Conservation (phyloP, 768 basidiomycete species). For the Serendipita vermifera region DNA sequence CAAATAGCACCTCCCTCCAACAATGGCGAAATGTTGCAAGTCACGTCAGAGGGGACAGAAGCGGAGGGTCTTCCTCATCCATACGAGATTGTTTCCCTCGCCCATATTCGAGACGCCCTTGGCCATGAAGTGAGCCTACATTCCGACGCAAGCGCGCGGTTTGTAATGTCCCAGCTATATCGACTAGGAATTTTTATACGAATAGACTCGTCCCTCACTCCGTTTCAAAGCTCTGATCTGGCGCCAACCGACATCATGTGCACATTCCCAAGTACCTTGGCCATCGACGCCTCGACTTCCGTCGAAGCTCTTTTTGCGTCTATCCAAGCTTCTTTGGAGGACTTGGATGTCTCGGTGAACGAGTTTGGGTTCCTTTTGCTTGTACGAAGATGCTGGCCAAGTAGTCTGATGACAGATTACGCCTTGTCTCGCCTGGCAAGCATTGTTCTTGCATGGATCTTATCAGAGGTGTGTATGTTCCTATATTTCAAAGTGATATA, state of each 20-base stretch:
- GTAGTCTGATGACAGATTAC: slow-evolving; percentile 57
- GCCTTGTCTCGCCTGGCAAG: slow-evolving; percentile 47
- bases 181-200: slow-evolving; percentile 49
- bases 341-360: slow-evolving; percentile 59
- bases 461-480: slow-evolving; percentile 44
- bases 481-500: not conserved
- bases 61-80: slow-evolving; percentile 27
- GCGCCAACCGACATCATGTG: slow-evolving; percentile 31
- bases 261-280: slow-evolving; percentile 54
- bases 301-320: slow-evolving; percentile 61
- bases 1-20: not conserved
- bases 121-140: slow-evolving; percentile 44
- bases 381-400: slow-evolving; percentile 60
- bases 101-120: slow-evolving; percentile 48
- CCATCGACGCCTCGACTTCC: slow-evolving; percentile 55
- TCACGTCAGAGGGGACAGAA: slow-evolving; percentile 13
- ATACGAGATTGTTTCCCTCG: slow-evolving; percentile 45
- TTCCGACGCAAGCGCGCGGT: slow-evolving; percentile 38
- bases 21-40: slow-evolving; percentile 11
- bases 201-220: slow-evolving; percentile 23
- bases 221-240: slow-evolving; percentile 16
- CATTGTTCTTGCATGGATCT: slow-evolving; percentile 52
- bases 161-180: slow-evolving; percentile 47
- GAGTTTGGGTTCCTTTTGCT: slow-evolving; percentile 62
- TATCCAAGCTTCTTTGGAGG: slow-evolving; percentile 56